These are phyloP conservation scores for Vitis vinifera DNA, from an alignment of 164 flowering plant genomes.

Conservation along the genomic window ASM3070453v1 NC_081806.1:1882501-1883000, in stretches of 20 bases:
- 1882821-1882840: constrained; percentile 7
- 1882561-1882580: constrained; percentile 24
- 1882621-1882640: constrained; percentile 11
- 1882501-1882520: constrained; percentile 21
- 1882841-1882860: constrained; percentile 32
- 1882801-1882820: constrained; percentile 19
- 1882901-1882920: constrained; percentile 27
- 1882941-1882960: constrained; percentile 17
- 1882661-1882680: constrained; percentile 15
- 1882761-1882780: constrained; percentile 10
- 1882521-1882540: constrained; percentile 30
- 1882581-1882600: constrained; percentile 13
- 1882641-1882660: constrained; percentile 15
- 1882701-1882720: background rate
- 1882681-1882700: constrained; percentile 9
- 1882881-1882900: constrained; percentile 38
- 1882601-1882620: constrained; percentile 23
- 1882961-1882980: constrained; percentile 12
- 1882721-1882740: constrained; percentile 15
- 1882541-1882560: constrained; percentile 32
- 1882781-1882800: constrained; percentile 18
- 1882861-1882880: constrained; percentile 34
- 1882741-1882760: constrained; percentile 12
- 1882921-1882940: constrained; percentile 18
- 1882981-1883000: constrained; percentile 19